Base-by-base conservation (phyloP, 2,329 filamentous ascomycete genomes). In the Grosmannia serpens region DNA sequence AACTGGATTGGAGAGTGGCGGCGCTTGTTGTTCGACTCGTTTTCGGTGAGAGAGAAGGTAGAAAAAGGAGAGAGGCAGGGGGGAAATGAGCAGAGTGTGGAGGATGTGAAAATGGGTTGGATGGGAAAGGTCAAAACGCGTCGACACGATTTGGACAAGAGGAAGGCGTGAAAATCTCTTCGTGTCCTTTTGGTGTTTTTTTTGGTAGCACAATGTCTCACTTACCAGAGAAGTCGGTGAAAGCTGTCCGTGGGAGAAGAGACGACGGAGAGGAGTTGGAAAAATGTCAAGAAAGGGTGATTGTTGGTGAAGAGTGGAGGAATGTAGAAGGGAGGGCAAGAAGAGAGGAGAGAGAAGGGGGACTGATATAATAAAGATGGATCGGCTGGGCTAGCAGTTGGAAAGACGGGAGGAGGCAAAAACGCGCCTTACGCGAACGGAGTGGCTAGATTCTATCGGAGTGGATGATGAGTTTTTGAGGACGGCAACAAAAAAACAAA, bases 361-460 rank as follows among this genome's bases (percentile, higher is more conserved):
- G 54, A 50, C 22, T 29, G 38, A 57, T 51, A 58, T 44, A 54
- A 49, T 44, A 44, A 29, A 26, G 49, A 33, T 53, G 26, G 33
- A 2, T 24, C 24, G 53, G 50, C 41, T 53, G 56, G 38, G 33
- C 26, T 26, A 50, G 41, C 49, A 11, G 47, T 35, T 13, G 52
- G 22, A 29, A 33, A 29, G 51, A 20, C 56, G 49, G 58, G 51
- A 58, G 56, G 50, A 55, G 52, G 29, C 52, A 46, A 50, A 56
- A 56, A 59, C 60, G 51, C 41, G 59, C 58, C 60, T 61, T 58
- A 59, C 58, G 55, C 58, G 35, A 61, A 59, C 57, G 57, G 56
- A 47, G 51, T 38, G 33, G 52, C 38, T 46, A 54, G 35, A 47
- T n/a, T n/a, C n/a, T 24, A 20, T 33, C 27, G 20, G 11, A 35